Conservation (phyloP, 1,139 yeast genomes). For the Arxiozyma telluris region DNA sequence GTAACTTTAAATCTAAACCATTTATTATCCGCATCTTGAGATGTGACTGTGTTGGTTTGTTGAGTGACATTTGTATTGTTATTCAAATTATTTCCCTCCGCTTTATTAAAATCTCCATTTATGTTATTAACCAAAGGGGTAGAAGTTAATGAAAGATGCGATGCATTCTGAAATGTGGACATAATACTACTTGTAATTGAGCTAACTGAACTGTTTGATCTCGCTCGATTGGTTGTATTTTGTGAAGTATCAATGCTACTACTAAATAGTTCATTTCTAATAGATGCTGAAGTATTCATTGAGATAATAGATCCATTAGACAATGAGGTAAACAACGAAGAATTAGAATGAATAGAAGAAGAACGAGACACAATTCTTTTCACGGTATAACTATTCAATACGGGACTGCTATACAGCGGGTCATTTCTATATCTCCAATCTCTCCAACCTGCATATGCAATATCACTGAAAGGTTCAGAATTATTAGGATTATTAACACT, state of each 20-base stretch:
- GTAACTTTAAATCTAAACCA: slow-evolving; percentile 10
- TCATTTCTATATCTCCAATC: slow-evolving; percentile 76
- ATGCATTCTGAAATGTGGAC: slow-evolving; percentile 14
- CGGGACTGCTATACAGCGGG: slow-evolving; percentile 46
- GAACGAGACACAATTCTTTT: slow-evolving; percentile 18
- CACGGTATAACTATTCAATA: slow-evolving; percentile 29
- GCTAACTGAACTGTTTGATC: slow-evolving; percentile 15
- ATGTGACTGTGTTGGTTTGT: background rate
- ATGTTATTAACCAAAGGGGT: background rate
- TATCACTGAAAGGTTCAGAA: slow-evolving; percentile 17
- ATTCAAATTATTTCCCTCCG: background rate
- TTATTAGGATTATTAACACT: background rate
- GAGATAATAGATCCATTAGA: slow-evolving; percentile 6
- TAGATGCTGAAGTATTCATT: slow-evolving; percentile 1
- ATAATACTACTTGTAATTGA: slow-evolving; percentile 18
- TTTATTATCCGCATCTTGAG: slow-evolving; percentile 3
- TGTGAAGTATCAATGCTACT: background rate
- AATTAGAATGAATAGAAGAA: slow-evolving; percentile 17
- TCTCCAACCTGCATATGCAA: slow-evolving; percentile 67
- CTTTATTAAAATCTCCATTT: background rate
- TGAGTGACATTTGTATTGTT: background rate
- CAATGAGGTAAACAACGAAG: slow-evolving; percentile 8
- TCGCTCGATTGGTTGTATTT: background rate
- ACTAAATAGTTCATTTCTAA: slow-evolving; percentile 3
- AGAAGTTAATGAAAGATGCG: slow-evolving; percentile 10